A percentile compares a stretch with the other conserved stretches of the same genome.
These are phyloP conservation scores for Lactifluus hygrophoroides DNA, from an alignment of 768 basidiomycete genomes.

Conservation along the genomic window DNA sequence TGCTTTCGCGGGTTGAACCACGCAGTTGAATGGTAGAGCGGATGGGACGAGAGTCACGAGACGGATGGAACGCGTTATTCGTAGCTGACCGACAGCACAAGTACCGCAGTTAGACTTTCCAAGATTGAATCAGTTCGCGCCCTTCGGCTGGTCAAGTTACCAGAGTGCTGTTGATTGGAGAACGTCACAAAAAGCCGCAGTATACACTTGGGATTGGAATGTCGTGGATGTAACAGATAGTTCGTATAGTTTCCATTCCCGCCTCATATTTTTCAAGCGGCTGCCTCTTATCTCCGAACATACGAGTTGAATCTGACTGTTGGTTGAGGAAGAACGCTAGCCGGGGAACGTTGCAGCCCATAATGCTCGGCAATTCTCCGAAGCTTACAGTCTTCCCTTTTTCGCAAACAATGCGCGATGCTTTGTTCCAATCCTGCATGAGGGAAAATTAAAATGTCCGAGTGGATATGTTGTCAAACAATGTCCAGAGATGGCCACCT, in stretches of 20 bases:
- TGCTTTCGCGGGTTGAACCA: not conserved
- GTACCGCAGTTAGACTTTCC: not conserved
- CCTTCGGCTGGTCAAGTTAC: too few relatives aligned
- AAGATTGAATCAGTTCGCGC: not conserved
- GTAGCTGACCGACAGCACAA: not conserved
- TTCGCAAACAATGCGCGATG: not conserved
- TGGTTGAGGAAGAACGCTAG: not conserved
- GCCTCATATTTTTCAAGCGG: too few relatives aligned
- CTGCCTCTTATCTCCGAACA: not conserved
- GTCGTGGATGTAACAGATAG: not conserved
- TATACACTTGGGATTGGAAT: not conserved
- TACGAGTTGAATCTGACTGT: not conserved
- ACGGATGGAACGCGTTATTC: not conserved
- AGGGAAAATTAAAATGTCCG: not conserved
- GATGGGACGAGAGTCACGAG: not conserved
- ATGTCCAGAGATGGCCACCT: not conserved
- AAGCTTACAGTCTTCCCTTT: not conserved
- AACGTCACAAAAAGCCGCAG: too few relatives aligned
- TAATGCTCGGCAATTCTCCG: not conserved
- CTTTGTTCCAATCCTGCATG: not conserved
- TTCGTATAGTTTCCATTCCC: not conserved
- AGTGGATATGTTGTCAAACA: not conserved
- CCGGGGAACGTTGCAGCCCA: not conserved
- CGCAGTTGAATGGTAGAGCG: not conserved
- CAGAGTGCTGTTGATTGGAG: not conserved